Percentiles rank a stretch among this genome's conserved stretches.
Conservation (phyloP, 2,329 filamentous ascomycete species). For the Pseudonectria foliicola region DNA sequence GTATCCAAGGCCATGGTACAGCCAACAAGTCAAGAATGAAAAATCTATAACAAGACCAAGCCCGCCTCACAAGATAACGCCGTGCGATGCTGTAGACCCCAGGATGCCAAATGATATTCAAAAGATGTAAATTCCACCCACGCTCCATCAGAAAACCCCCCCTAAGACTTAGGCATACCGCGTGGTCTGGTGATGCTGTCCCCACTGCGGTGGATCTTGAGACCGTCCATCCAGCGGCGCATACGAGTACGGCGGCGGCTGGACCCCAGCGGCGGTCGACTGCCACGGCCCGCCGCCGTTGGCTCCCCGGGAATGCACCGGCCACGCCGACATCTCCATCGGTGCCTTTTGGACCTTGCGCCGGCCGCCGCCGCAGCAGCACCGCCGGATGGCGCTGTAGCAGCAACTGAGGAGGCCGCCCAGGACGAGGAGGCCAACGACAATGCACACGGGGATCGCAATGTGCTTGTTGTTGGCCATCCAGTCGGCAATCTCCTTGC, state of each 20-base stretch:
- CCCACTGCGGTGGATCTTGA: slow-evolving; percentile 9
- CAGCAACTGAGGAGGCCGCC: slow-evolving; percentile 64
- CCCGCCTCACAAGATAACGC: slow-evolving; percentile 11
- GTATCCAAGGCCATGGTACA: no score
- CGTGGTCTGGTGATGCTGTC: slow-evolving; percentile 19
- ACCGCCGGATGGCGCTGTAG: slow-evolving; percentile 35
- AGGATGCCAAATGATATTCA: not conserved
- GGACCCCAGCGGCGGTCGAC: slow-evolving; percentile 9
- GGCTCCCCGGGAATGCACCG: slow-evolving; percentile 13
- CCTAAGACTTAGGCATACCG: slow-evolving; percentile 22
- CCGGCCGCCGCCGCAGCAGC: slow-evolving; percentile 11
- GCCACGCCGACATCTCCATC: slow-evolving; percentile 20
- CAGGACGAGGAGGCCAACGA: slow-evolving; percentile 65
- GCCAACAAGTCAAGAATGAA: slow-evolving; percentile 4
- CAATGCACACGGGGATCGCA: slow-evolving; percentile 70
- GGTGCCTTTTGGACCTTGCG: slow-evolving; percentile 17
- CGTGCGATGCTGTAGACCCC: slow-evolving; percentile 13
- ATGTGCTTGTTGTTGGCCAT: slow-evolving; percentile 69
- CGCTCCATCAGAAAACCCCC: not conserved
- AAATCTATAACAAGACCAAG: not conserved
- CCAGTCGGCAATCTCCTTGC: slow-evolving; percentile 67
- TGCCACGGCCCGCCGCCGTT: slow-evolving; percentile 11
- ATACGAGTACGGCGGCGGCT: slow-evolving; percentile 14
- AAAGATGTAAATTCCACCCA: not conserved
- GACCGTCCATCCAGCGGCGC: slow-evolving; percentile 10